Evolutionary conservation across 2,329 filamentous ascomycete genomes (phyloP).

Genomic region (Cladosporium sp.): DNA sequence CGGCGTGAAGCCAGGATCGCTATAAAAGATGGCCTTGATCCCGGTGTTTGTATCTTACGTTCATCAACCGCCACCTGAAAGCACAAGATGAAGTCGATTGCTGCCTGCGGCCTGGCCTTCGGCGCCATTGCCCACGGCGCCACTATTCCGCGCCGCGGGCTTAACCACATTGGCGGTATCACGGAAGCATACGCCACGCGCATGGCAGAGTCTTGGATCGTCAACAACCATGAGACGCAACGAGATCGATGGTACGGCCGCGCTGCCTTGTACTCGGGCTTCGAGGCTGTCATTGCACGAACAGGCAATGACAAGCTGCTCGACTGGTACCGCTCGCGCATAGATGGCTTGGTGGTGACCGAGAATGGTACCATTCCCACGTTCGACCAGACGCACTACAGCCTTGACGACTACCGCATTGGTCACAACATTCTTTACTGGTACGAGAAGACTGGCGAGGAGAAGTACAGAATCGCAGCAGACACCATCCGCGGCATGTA

Average conservation of each 20-base stretch:
- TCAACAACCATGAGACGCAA: background rate
- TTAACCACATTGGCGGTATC: background rate
- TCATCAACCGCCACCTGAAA: background rate
- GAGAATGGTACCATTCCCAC: conserved; percentile 45
- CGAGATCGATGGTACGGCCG: background rate
- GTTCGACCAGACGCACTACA: conserved; percentile 48
- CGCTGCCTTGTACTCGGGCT: conserved; percentile 18
- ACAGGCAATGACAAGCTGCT: conserved; percentile 17
- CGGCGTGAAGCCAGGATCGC: background rate
- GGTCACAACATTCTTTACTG: conserved; percentile 27
- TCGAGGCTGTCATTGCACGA: conserved; percentile 17
- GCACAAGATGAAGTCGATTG: background rate
- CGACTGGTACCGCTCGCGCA: conserved; percentile 20
- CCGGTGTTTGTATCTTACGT: background rate
- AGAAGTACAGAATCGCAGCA: conserved; percentile 21
- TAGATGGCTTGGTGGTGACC: conserved; percentile 42
- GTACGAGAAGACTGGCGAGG: conserved; percentile 21
- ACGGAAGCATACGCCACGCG: conserved; percentile 1
- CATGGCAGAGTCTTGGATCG: conserved; percentile 3
- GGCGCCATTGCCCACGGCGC: background rate
- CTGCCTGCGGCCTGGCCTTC: background rate
- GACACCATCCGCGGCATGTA: conserved; percentile 22
- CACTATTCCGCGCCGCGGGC: background rate
- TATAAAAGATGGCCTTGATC: background rate
- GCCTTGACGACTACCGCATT: conserved; percentile 30